phyloP scores from a whole-genome alignment of 768 basidiomycete genomes.

The Russula emetica region DNA sequence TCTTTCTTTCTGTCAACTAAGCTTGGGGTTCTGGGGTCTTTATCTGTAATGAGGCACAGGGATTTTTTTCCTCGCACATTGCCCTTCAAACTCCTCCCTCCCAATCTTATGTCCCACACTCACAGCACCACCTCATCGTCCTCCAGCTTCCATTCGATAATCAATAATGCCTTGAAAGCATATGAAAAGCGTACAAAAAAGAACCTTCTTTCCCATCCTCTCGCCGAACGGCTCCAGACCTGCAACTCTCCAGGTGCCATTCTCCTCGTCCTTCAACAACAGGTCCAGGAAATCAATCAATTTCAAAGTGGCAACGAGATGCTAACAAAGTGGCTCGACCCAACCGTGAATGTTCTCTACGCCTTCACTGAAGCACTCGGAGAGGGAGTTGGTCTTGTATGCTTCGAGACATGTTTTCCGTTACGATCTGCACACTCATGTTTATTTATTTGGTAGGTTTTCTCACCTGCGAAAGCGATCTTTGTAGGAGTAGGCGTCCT shows the following conservation, averaged over 20 bases:
- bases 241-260: background rate
- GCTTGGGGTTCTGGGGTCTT: too few relatives aligned
- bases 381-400: background rate
- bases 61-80: too few relatives aligned
- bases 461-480: background rate
- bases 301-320: background rate
- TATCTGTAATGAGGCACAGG: too few relatives aligned
- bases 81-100: constrained; percentile 63
- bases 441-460: background rate
- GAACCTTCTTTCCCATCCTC: background rate
- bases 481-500: background rate
- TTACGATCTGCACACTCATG: background rate
- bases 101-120: background rate
- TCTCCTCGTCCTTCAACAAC: background rate
- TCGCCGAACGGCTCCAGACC: background rate
- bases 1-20: too few relatives aligned
- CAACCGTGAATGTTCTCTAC: background rate
- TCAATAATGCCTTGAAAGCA: background rate
- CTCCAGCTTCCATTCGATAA: background rate
- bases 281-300: background rate
- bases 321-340: background rate
- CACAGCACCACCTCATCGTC: background rate
- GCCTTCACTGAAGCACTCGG: background rate
- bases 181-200: background rate
- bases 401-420: background rate